Conservation (phyloP, 2,329 filamentous ascomycete genomes). For the Dothideomycetes sp. region DNA sequence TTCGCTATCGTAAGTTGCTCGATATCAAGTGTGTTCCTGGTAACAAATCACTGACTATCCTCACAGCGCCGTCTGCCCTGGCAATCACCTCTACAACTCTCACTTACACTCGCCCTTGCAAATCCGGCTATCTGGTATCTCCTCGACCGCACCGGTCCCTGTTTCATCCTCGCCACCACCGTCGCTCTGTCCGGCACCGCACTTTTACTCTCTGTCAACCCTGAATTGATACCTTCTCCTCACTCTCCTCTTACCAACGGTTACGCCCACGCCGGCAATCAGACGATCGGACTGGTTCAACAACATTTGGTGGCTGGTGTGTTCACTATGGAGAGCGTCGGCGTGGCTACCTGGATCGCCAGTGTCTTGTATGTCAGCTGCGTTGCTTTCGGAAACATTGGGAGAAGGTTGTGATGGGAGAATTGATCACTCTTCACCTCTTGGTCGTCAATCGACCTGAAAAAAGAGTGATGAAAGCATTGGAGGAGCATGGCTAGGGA, state of each 20-base stretch:
- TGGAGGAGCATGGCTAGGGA: too few relatives aligned
- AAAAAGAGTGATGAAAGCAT: too few relatives aligned
- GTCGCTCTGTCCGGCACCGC: slow-evolving; percentile 68
- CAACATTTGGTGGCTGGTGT: slow-evolving; percentile 34
- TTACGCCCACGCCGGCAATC: slow-evolving; percentile 16
- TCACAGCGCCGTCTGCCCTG: slow-evolving; percentile 75
- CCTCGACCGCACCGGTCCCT: slow-evolving; percentile 79
- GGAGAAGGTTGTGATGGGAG: slow-evolving; percentile 64
- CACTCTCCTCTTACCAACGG: slow-evolving; percentile 31
- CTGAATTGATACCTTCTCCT: slow-evolving; percentile 66
- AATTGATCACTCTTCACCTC: too few relatives aligned
- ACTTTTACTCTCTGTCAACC: slow-evolving; percentile 64
- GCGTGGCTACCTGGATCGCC: slow-evolving; percentile 76
- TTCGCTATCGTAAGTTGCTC: slow-evolving; percentile 70
- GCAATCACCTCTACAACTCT: slow-evolving; percentile 91
- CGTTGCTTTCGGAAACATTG: slow-evolving; percentile 93
- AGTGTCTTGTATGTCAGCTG: slow-evolving; percentile 93
- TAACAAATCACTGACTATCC: slow-evolving; percentile 5
- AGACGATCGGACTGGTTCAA: slow-evolving; percentile 14
- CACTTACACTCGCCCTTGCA: slow-evolving; percentile 75
- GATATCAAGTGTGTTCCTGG: slow-evolving; percentile 1
- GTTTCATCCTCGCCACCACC: slow-evolving; percentile 67
- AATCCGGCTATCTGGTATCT: slow-evolving; percentile 96
- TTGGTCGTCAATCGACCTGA: too few relatives aligned
- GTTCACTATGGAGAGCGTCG: slow-evolving; percentile 55